Percentiles rank a stretch among this genome's conserved stretches.
Evolutionary conservation across 495 filamentous ascomycete species (phyloP).

Genomic region (Darksidea phi): DNA sequence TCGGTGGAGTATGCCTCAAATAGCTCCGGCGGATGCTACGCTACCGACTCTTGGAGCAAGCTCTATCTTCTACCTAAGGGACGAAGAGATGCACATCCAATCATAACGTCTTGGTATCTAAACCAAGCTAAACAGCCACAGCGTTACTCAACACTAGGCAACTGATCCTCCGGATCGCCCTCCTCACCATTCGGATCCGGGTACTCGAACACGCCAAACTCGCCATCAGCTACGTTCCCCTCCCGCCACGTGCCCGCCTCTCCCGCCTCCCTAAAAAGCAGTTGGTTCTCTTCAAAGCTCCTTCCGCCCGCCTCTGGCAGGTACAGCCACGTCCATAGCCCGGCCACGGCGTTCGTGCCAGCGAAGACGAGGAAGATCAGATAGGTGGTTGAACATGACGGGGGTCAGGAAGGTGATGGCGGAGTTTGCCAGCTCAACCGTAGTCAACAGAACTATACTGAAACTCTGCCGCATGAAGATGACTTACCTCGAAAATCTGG

Average conservation of each 20-base stretch:
- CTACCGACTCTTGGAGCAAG: too few species aligned
- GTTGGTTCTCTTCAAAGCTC: conserved; percentile 57
- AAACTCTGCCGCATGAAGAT: neutral
- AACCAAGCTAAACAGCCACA: neutral
- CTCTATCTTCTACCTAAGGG: too few species aligned
- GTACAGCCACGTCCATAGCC: conserved; percentile 53
- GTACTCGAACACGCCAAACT: conserved; percentile 49
- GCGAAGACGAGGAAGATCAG: conserved; percentile 57
- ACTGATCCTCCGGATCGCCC: conserved; percentile 43
- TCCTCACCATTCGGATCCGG: conserved; percentile 40
- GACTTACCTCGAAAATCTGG: conserved; percentile 52
- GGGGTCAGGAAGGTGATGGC: conserved; percentile 56
- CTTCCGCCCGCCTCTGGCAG: conserved; percentile 54
- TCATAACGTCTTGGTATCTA: neutral
- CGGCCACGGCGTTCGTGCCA: conserved; percentile 54
- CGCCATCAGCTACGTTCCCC: conserved; percentile 48
- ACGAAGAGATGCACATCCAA: too few species aligned
- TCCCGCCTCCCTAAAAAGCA: conserved; percentile 53
- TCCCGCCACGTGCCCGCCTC: conserved; percentile 52
- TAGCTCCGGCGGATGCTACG: too few species aligned
- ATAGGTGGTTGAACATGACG: conserved; percentile 57
- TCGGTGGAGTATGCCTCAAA: too few species aligned
- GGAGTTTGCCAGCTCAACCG: conserved; percentile 59
- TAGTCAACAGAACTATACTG: neutral
- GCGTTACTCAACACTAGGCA: conserved; percentile 16